Base-by-base conservation (phyloP, 2,329 filamentous ascomycete genomes). In the Helotiales sp. region DNA sequence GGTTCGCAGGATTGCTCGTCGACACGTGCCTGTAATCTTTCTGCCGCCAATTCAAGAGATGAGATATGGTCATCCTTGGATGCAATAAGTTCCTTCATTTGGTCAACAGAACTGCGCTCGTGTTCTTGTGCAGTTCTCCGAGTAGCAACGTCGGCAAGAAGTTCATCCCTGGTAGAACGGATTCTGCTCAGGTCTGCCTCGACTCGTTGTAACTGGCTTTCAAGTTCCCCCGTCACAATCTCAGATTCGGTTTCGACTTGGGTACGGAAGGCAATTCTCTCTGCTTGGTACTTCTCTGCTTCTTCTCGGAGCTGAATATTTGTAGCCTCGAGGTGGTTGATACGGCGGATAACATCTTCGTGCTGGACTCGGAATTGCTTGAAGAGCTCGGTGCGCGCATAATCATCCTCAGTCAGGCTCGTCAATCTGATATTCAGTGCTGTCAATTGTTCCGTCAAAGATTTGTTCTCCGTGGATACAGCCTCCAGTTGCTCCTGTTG, bases 331-430 rank as follows among this genome's bases (percentile, higher is more conserved):
- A 98, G 76, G 67, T 93, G 87, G 72, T 99, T 99, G 69, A 96
- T 87, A 34, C 91, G 87, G 72, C 91, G 93, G 66, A 97, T 91
- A 8, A 96, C 84, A 66, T 98, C 93, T 69, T 98, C 95, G 67
- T 96, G 90, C 68, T 97, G 91, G 24, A 83, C 83, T 75, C 93
- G 96, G 69, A 97, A 83, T 61, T 90, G 86, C 75, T 96, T 98
- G 81, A 96, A 99, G 2, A 96, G 81, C 67, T 97, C 92, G 4
- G 92, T 96, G 57, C 91, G 87, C 38, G 92, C 87, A 70, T 96
- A 98, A 67, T 99, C 95, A 62, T 99, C 95, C 68, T 99, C 95
- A 0, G 90, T 89, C 44, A 93, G 78, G 55, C 84, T 87, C 13
- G 90, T 86, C 48, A 90, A 79, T 71, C 87, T 81, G 15, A 78